A percentile compares a stretch with the other conserved stretches of the same genome.
phyloP scores from a whole-genome alignment of 2,329 filamentous ascomycete genomes.

The Exophiala sp. region DNA sequence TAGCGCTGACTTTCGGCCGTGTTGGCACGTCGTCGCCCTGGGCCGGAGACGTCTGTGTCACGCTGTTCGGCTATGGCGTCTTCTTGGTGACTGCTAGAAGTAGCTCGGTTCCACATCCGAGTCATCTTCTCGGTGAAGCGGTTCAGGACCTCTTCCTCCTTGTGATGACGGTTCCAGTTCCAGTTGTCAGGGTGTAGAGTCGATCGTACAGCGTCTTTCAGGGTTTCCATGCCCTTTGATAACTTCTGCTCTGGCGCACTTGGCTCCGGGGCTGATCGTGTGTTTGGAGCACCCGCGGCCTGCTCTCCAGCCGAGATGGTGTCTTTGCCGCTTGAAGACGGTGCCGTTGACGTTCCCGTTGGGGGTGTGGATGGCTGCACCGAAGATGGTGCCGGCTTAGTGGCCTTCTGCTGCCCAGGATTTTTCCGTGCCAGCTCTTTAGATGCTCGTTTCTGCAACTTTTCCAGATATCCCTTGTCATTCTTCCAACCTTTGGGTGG shows the following conservation, averaged over 20 bases:
- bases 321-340: background rate
- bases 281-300: constrained; percentile 41
- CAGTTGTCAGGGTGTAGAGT: constrained; percentile 53
- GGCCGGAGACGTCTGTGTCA: background rate
- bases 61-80: constrained; percentile 2
- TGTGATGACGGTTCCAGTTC: constrained; percentile 74
- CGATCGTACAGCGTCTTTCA: constrained; percentile 48
- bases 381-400: constrained; percentile 4
- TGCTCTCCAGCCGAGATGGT: constrained; percentile 1
- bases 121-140: constrained; percentile 40
- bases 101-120: constrained; percentile 25
- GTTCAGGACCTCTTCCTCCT: constrained; percentile 84
- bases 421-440: background rate
- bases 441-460: constrained; percentile 42
- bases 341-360: constrained; percentile 3
- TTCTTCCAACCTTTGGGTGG: constrained; percentile 44
- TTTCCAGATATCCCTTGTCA: constrained; percentile 19
- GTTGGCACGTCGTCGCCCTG: constrained; percentile 35
- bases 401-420: background rate
- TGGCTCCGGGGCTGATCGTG: constrained; percentile 72
- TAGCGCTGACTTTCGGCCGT: constrained; percentile 45
- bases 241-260: constrained; percentile 75
- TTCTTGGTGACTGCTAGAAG: constrained; percentile 6
- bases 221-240: constrained; percentile 66
- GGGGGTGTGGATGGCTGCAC: constrained; percentile 2